Percentiles rank a stretch among this genome's conserved stretches.
Evolutionary conservation across 2,329 filamentous ascomycete species (phyloP).

Genomic region (Aureobasidium subglaciale): DNA sequence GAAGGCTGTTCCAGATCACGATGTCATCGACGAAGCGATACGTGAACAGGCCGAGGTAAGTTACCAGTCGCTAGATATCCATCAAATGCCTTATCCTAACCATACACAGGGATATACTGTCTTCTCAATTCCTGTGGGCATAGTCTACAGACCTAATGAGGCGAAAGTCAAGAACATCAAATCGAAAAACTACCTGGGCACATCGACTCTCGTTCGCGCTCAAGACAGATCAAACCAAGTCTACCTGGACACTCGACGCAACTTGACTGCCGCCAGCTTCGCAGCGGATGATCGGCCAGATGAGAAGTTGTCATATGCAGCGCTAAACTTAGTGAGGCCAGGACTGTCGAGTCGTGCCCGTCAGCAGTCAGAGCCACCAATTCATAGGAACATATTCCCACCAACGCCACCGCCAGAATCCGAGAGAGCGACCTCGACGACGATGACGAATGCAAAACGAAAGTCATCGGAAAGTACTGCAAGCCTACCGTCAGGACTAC

Average conservation of each 20-base stretch:
- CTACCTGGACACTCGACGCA: constrained; percentile 22
- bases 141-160: constrained; percentile 91
- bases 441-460: constrained; percentile 17
- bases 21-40: constrained; percentile 97
- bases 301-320: constrained; percentile 84
- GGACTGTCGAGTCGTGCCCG: constrained; percentile 66
- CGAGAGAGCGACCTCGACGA: constrained; percentile 29
- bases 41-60: constrained; percentile 80
- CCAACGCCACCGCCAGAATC: constrained; percentile 96
- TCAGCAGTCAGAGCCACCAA: constrained; percentile 78
- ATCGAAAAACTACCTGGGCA: constrained; percentile 94
- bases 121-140: constrained; percentile 94
- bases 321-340: constrained; percentile 86
- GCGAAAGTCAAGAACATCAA: constrained; percentile 98
- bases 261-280: constrained; percentile 26
- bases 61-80: constrained; percentile 18
- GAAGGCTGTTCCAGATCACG: constrained; percentile 92
- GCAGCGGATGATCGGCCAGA: constrained; percentile 71
- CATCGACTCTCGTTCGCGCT: constrained; percentile 85
- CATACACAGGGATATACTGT: constrained; percentile 84
- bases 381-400: constrained; percentile 73
- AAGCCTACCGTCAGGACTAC: constrained; percentile 29
- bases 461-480: constrained; percentile 39
- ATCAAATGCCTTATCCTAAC: constrained; percentile 23
- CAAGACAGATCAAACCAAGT: constrained; percentile 21